Percentiles rank a stretch among this genome's conserved stretches.
phyloP scores from a whole-genome alignment of 2,329 filamentous ascomycete genomes.

The Fusarium liriodendri region DNA sequence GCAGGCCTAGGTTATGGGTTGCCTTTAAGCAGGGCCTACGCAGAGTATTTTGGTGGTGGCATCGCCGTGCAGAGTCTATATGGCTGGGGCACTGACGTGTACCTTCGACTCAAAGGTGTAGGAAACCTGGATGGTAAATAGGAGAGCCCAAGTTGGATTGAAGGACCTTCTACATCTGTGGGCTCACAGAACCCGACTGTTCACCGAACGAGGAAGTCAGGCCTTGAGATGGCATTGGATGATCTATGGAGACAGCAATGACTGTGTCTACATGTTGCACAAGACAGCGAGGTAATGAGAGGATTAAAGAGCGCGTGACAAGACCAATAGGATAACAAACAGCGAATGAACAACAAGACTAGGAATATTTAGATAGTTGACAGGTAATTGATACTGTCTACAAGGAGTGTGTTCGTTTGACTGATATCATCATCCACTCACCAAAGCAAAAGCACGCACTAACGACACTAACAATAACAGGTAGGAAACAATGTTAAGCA shows the following conservation, averaged over 20 bases:
- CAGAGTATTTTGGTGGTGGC: conserved; percentile 97
- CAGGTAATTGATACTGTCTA: neutral
- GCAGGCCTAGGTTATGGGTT: conserved; percentile 94
- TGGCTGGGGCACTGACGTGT: conserved; percentile 87
- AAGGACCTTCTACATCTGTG: neutral
- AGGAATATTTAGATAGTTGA: neutral
- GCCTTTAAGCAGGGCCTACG: conserved; percentile 90
- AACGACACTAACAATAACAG: neutral
- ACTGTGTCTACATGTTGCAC: neutral
- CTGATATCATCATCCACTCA: neutral
- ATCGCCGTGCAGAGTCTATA: conserved; percentile 95
- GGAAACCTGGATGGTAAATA: conserved; percentile 60
- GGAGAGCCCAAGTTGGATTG: neutral
- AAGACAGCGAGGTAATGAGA: neutral
- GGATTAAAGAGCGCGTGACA: neutral
- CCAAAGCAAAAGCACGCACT: neutral
- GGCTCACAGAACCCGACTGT: neutral
- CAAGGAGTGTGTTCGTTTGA: neutral
- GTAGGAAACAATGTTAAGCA: neutral
- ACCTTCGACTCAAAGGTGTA: conserved; percentile 72
- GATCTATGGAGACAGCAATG: neutral
- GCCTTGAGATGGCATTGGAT: neutral
- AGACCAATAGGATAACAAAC: neutral
- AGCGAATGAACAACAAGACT: neutral
- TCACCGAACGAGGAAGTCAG: neutral